Evolutionary conservation across 2,329 filamentous ascomycete genomes (phyloP).

Genomic region (Colletotrichum echinochloae): DNA sequence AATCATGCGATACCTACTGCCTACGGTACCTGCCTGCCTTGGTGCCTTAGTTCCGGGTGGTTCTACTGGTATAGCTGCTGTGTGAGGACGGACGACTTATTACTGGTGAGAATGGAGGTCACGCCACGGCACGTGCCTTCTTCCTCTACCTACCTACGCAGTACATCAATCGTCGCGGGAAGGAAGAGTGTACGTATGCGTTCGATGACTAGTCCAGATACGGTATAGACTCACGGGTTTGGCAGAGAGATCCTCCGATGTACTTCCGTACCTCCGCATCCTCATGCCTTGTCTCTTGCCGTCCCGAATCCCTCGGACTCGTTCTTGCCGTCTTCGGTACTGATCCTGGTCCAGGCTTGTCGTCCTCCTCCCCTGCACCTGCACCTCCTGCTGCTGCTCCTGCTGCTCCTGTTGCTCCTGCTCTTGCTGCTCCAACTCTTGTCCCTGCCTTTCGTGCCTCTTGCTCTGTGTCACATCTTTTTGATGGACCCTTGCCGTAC

Average conservation of each 20-base stretch:
- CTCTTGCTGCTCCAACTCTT: not conserved
- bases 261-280: conserved; percentile 30
- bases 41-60: too few relatives aligned
- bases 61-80: too few relatives aligned
- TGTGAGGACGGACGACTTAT: too few relatives aligned
- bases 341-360: not conserved
- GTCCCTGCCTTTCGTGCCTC: not conserved
- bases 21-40: too few relatives aligned
- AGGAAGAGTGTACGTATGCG: not conserved
- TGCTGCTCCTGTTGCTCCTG: not conserved
- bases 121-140: too few relatives aligned
- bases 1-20: too few relatives aligned
- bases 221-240: not conserved
- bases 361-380: too few relatives aligned
- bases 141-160: too few relatives aligned
- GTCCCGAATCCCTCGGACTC: conserved; percentile 10
- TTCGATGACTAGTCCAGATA: not conserved
- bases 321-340: conserved; percentile 22
- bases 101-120: too few relatives aligned
- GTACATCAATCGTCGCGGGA: too few relatives aligned
- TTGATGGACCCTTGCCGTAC: not conserved
- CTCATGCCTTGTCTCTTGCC: not conserved
- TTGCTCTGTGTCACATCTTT: not conserved
- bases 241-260: conserved; percentile 32
- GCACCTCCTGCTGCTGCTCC: not conserved